These are phyloP conservation scores for Camellia japonica DNA, from an alignment of 148 eudicot species.

Conservation along the genomic window DNA sequence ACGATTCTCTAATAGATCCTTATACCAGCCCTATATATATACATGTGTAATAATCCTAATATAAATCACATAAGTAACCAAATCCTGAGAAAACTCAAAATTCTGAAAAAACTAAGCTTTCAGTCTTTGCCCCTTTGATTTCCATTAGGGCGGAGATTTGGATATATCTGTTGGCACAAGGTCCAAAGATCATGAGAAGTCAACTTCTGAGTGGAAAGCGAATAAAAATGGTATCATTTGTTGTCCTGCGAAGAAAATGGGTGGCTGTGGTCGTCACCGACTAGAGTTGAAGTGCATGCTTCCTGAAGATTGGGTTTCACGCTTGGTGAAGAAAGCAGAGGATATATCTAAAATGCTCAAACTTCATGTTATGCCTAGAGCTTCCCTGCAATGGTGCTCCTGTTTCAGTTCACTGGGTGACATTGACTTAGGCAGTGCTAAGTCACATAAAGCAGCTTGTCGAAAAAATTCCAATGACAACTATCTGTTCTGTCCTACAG, in stretches of 20 bases:
- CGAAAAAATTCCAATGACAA: slow-evolving; percentile 43
- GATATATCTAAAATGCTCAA: slow-evolving; percentile 21
- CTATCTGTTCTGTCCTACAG: slow-evolving; percentile 41
- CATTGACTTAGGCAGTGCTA: slow-evolving; percentile 11
- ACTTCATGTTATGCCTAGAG: slow-evolving; percentile 17
- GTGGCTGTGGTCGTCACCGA: slow-evolving; percentile 23
- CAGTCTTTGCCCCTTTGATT: no score
- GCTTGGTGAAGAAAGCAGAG: slow-evolving; percentile 32
- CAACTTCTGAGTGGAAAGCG: slow-evolving; percentile 33
- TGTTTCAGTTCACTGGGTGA: slow-evolving; percentile 22
- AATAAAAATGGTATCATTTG: slow-evolving; percentile 35
- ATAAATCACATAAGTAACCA: no score
- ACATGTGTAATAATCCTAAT: no score
- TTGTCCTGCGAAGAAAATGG: slow-evolving; percentile 32
- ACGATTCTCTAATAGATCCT: no score
- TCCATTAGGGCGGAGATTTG: neutral
- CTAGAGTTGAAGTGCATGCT: slow-evolving; percentile 40
- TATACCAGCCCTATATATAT: no score
- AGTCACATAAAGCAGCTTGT: slow-evolving; percentile 43
- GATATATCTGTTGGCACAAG: neutral
- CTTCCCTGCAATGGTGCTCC: slow-evolving; percentile 21
- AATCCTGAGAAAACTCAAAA: no score
- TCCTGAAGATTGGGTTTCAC: slow-evolving; percentile 28
- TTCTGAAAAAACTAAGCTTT: no score
- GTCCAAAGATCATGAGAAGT: neutral